A percentile compares a stretch with the other conserved stretches of the same genome.
These are phyloP conservation scores for Chalaropsis ovoidea DNA, from an alignment of 2,329 filamentous ascomycete species.

Conservation along the genomic window DNA sequence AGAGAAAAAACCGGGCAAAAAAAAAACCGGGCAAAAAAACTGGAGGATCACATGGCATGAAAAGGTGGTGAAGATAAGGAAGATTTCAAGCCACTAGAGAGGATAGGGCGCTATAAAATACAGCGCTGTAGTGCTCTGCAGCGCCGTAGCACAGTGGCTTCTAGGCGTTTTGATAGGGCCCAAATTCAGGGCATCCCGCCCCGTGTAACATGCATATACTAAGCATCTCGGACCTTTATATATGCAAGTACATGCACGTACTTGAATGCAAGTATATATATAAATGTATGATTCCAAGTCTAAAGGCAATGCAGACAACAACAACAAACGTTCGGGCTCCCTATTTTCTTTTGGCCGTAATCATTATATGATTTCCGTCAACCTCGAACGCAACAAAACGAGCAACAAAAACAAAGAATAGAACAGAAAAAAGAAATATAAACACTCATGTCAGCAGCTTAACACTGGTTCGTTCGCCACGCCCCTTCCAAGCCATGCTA, in stretches of 20 bases:
- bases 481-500: too few species aligned
- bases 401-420: neutral
- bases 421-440: neutral
- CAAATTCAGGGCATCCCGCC: too few species aligned
- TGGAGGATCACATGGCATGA: neutral
- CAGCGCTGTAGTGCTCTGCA: neutral
- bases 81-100: neutral
- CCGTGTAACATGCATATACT: too few species aligned
- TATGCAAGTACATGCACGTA: neutral
- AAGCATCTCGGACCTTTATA: too few species aligned
- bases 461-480: neutral
- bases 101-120: neutral
- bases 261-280: neutral
- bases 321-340: neutral
- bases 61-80: neutral
- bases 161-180: too few species aligned
- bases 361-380: neutral
- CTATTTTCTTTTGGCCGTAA: conserved; percentile 1
- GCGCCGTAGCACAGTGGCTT: too few species aligned
- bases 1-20: conserved; percentile 13
- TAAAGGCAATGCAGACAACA: neutral
- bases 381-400: neutral
- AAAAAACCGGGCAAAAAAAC: neutral
- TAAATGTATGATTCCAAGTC: neutral
- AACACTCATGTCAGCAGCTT: conserved; percentile 3